Evolutionary conservation across 345 rosid species (phyloP), one percentile per base, ranked within the genome.

Genomic region (Triadica sebifera): DNA sequence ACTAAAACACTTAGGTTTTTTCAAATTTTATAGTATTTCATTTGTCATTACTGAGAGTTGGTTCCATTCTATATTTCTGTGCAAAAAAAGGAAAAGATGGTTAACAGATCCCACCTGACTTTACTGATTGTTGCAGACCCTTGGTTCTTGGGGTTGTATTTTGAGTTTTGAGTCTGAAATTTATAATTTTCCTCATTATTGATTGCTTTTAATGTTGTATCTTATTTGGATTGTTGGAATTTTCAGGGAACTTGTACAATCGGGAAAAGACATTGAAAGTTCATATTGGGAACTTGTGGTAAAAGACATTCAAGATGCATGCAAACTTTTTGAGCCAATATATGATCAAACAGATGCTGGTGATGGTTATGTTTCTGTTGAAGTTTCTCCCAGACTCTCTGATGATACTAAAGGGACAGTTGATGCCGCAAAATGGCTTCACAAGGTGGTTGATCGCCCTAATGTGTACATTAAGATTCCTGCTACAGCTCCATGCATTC

Each of bases 271-370:
- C 84, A 91, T 92, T 75, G 93, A 95, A 81, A 84, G 84, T 45
- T 94, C 96, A 2, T 95, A 95, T 69, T 95, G 99, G 99, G 99
- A 91, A 78, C 96, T 95, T 9, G 99, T 95, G 79, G 88, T 95
- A 81, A 91, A 88, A 90, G 99, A 93, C 83, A 95, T 95, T 75
- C 98, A 95, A 75, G 97, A 91, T 84, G 99, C 99, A 0, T 93
- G 98, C 87, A 91, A 87, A 74, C 97, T 95, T 61, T 95, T 95
- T 84, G 99, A 95, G 91, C 66, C 91, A 53, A 90, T 95, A 64
- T 95, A 95, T 78, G 94, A 93, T 77, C 82, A 91, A 78, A 95
- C 99, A 41, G 93, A 91, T 75, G 97, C 86, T 70, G 96, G 81
- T 12, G 99, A 95, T 84, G 99, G 99, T 62, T 93, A 95, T 76